Evolutionary conservation across 345 rosid species (phyloP), one percentile per base, ranked within the genome.

Genomic region (Citrus inodora): DNA sequence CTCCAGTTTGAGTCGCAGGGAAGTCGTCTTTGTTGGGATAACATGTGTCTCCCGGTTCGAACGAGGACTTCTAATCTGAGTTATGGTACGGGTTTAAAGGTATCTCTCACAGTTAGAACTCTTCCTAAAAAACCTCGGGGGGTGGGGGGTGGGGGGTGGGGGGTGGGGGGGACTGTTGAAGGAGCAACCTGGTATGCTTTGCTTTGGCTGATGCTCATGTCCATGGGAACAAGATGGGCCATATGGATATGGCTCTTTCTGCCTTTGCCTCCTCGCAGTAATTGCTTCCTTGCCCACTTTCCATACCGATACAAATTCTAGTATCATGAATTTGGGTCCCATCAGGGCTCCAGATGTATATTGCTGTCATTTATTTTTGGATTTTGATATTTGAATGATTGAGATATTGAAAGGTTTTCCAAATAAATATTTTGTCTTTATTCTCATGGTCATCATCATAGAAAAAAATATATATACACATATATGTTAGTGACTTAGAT

Each of bases 211-310:
- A 69, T 86, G 88, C 83, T 71, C 28, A 46, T n/a, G 32, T 67
- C 33, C 11, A 67, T 75, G 85, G 78, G 53, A 80, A 85, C 92
- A 89, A 65, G 42, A 62, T 68, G 86, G 87, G 76, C 66, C 90
- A 74, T 65, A 6, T 79, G 80, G 78, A 85, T 88, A 86, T 91
- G 89, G 37, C 84, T 76, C 71, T 22, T 69, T 84, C 83, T 13
- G 14, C 70, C 70, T 21, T 35, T 66, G 84, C 88, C 77, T 75
- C 76, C 75, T 67, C 30, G 19, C 55, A 40, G 67, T 73, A 73
- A 74, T 73, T 70, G 76, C 75, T 65, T 1, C 76, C 76, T 61
- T 42, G 22, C 88, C 80, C 75, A 53, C 83, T 62, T 71, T 88
- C 88, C 86, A 84, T 85, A 63, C 83, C 80, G 35, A 53, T 53